Evolutionary conservation across 768 basidiomycete species (phyloP), one percentile per base, ranked within the genome.

Genomic region (Suillus cothurnatus): DNA sequence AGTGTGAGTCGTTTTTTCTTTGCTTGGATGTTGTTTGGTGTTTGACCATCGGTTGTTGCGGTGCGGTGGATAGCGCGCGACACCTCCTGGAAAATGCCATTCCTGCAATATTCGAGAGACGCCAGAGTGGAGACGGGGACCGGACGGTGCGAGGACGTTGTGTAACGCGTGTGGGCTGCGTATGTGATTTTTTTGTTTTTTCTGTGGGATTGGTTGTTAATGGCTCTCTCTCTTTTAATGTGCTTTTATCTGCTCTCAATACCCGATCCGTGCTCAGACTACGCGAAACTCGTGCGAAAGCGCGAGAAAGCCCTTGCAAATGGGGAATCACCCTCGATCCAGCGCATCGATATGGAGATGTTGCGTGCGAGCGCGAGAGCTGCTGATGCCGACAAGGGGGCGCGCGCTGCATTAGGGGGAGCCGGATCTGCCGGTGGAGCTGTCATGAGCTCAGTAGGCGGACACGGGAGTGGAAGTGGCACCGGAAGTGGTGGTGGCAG

Each of bases 111-210:
- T 93, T 63, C 82, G 89, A 65, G 92, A 94, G 73, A 94, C 92
- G 5, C 92, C 92, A n/a, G 92, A 94, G 75, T 94, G 92, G 92
- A 78, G 92, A 61, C 85, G 92, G 31, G 92, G 92, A 19, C 92
- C 92, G 3, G 92, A 93, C 71, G 92, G 92, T 5, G 92, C 92
- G 31, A 80, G 92, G 71, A 94, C 92, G 9, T 73, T 94, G 70
- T 94, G 92, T 73, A 94, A 93, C 74, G 92, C 92, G 50, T 94
- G 92, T 77, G 92, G 92, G 38, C 78, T 94, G 69, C 92, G 92
- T 94, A 75, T 74, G 90, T 87, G 38, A 39, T 67, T 61, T 21
- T 58, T 61, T 32, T 31, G 21, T 32, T 34, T 36, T 23, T 26
- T 23, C 8, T 39, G 15, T 26, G 38, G 17, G 36, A 26, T 38